These are phyloP conservation scores for Beauveria pseudobassiana DNA, from an alignment of 2,329 filamentous ascomycete genomes.

Conservation along the genomic window DNA sequence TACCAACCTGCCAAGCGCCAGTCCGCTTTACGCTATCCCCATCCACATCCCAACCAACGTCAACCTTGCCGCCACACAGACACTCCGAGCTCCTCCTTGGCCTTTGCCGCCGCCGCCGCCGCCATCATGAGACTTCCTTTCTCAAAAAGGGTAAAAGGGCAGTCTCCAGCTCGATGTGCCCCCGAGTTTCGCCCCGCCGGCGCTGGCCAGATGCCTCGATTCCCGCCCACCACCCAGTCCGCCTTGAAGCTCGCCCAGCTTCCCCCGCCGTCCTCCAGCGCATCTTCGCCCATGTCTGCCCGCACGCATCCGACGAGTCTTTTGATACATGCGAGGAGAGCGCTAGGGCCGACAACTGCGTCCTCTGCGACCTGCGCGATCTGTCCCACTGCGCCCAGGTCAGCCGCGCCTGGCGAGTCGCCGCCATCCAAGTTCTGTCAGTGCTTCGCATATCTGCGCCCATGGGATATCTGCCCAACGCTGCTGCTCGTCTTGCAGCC, in stretches of 20 bases:
- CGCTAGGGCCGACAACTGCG: slow-evolving; percentile 71
- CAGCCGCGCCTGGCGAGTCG: slow-evolving; percentile 61
- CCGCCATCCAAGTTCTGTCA: slow-evolving; percentile 51
- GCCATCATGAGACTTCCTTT: slow-evolving; percentile 30
- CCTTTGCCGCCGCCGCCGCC: neutral
- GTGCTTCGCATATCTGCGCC: slow-evolving; percentile 26
- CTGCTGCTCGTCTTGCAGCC: neutral
- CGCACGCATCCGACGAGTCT: slow-evolving; percentile 67
- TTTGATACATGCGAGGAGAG: slow-evolving; percentile 81
- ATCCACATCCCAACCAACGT: neutral
- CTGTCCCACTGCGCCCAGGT: slow-evolving; percentile 72
- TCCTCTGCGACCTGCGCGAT: slow-evolving; percentile 89
- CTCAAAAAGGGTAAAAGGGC: slow-evolving; percentile 32
- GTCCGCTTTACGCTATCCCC: neutral
- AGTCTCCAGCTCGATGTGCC: slow-evolving; percentile 22
- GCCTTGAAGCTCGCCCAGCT: slow-evolving; percentile 44
- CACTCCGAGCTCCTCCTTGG: neutral
- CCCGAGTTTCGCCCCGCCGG: slow-evolving; percentile 22
- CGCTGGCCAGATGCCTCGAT: slow-evolving; percentile 20
- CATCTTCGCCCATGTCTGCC: slow-evolving; percentile 78
- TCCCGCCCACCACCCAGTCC: slow-evolving; percentile 33
- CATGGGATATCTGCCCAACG: neutral
- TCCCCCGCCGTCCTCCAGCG: slow-evolving; percentile 58
- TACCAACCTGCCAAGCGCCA: neutral
- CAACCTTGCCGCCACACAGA: neutral